phyloP scores from a whole-genome alignment of 257 asterid species.

The Salvia splendens region DNA sequence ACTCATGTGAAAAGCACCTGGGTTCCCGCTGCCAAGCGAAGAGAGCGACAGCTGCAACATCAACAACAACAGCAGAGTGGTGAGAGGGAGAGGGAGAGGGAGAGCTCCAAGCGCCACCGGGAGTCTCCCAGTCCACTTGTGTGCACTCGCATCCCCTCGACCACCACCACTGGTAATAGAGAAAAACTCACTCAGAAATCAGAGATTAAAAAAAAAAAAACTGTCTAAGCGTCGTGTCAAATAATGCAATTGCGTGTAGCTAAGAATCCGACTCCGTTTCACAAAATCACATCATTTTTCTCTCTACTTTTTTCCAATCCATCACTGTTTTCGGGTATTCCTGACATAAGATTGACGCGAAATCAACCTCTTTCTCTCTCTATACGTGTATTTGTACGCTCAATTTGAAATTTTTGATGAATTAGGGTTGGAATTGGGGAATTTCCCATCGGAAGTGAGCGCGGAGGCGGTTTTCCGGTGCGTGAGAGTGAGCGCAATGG shows the following conservation, averaged over 20 bases:
- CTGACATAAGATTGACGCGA: constrained; percentile 46
- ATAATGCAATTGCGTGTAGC: constrained; percentile 36
- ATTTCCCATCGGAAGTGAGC: constrained; percentile 78
- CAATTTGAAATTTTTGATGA: too few relatives aligned
- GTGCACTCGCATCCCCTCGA: constrained; percentile 58
- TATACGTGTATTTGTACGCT: neutral
- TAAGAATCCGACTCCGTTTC: constrained; percentile 14
- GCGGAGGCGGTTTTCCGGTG: constrained; percentile 81
- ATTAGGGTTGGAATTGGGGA: constrained; percentile 83
- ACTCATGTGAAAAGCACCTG: constrained; percentile 89
- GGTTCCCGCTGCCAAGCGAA: constrained; percentile 86
- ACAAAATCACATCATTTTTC: constrained; percentile 36
- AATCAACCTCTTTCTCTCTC: constrained; percentile 27
- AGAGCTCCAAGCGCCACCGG: constrained; percentile 27
- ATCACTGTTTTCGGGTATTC: constrained; percentile 52
- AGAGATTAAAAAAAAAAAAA: neutral
- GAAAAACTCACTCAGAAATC: neutral
- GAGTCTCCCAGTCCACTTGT: constrained; percentile 47
- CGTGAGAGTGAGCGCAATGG: constrained; percentile 76
- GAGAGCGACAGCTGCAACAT: constrained; percentile 58
- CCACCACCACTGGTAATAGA: neutral
- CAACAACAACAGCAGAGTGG: constrained; percentile 47
- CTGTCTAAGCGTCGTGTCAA: constrained; percentile 8
- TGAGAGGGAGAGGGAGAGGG: constrained; percentile 20
- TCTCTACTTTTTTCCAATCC: constrained; percentile 18